phyloP scores from a whole-genome alignment of 306 rosid genomes.

The Purshia tridentata region DNA sequence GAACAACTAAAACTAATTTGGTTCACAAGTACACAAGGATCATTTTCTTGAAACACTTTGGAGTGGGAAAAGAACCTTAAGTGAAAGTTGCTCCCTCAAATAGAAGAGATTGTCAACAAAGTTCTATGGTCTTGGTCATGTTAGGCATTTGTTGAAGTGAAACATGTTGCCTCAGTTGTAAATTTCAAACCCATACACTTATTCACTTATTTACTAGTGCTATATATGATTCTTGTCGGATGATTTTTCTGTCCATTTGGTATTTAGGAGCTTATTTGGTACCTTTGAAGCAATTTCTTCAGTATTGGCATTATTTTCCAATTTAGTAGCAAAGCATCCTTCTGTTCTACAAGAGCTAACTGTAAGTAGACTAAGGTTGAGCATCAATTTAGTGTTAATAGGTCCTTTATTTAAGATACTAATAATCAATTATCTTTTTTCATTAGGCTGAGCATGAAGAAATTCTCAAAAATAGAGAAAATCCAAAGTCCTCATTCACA shows the following conservation, averaged over 20 bases:
- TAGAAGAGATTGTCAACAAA: constrained; percentile 25
- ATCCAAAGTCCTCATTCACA: constrained; percentile 30
- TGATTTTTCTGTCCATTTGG: constrained; percentile 20
- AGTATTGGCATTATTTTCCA: constrained; percentile 22
- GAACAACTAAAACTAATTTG: not conserved
- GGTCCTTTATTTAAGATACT: not conserved
- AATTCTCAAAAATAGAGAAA: constrained; percentile 32
- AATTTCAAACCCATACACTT: not conserved
- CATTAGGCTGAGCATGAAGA: constrained; percentile 42
- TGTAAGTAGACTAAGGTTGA: not conserved
- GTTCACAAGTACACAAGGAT: constrained; percentile 42
- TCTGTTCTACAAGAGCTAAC: constrained; percentile 26
- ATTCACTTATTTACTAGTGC: not conserved
- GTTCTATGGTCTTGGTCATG: constrained; percentile 29
- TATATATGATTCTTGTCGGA: constrained; percentile 20
- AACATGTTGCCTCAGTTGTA: constrained; percentile 32
- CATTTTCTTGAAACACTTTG: constrained; percentile 37
- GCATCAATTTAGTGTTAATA: not conserved
- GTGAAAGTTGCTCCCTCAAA: constrained; percentile 30
- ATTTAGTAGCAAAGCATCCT: constrained; percentile 33
- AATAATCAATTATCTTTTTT: not conserved
- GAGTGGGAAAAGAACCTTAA: constrained; percentile 34
- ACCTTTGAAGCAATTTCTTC: constrained; percentile 31
- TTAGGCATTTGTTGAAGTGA: constrained; percentile 37
- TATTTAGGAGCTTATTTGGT: constrained; percentile 32